phyloP scores from a whole-genome alignment of 176 grass and related monocot genomes.

The Paspalum notatum region DNA sequence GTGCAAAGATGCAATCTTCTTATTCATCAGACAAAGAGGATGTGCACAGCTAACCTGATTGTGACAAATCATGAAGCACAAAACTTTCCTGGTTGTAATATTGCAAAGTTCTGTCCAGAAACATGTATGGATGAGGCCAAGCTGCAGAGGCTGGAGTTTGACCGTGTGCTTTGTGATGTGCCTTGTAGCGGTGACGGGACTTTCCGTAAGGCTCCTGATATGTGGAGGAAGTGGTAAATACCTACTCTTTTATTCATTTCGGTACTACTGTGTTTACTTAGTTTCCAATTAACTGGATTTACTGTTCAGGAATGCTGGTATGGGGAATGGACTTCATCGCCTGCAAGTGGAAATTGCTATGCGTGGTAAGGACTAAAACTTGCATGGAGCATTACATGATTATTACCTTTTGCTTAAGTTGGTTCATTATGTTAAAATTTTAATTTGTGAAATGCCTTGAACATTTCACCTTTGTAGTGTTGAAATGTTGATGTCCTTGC shows the following conservation, averaged over 20 bases:
- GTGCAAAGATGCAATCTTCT: conserved; percentile 99
- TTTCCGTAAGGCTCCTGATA: conserved; percentile 95
- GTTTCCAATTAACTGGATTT: conserved; percentile 41
- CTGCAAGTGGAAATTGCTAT: conserved; percentile 96
- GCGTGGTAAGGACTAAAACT: conserved; percentile 65
- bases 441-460: conserved; percentile 7
- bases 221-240: conserved; percentile 96
- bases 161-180: conserved; percentile 93
- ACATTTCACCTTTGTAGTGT: conserved; percentile 22
- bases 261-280: conserved; percentile 1
- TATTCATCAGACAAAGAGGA: conserved; percentile 98
- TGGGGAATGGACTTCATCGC: conserved; percentile 94
- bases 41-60: conserved; percentile 94
- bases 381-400: conserved; percentile 33
- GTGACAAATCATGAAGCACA: conserved; percentile 99
- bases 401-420: conserved; percentile 14
- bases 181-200: conserved; percentile 99
- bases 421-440: conserved; percentile 11
- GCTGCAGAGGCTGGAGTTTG: conserved; percentile 67
- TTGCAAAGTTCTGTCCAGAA: conserved; percentile 52
- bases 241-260: conserved; percentile 4
- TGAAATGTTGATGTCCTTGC: neutral
- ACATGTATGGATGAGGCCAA: conserved; percentile 42
- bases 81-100: conserved; percentile 80
- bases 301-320: conserved; percentile 82